Conservation (phyloP, 495 filamentous ascomycete genomes). For the Xylaria nigripes region DNA sequence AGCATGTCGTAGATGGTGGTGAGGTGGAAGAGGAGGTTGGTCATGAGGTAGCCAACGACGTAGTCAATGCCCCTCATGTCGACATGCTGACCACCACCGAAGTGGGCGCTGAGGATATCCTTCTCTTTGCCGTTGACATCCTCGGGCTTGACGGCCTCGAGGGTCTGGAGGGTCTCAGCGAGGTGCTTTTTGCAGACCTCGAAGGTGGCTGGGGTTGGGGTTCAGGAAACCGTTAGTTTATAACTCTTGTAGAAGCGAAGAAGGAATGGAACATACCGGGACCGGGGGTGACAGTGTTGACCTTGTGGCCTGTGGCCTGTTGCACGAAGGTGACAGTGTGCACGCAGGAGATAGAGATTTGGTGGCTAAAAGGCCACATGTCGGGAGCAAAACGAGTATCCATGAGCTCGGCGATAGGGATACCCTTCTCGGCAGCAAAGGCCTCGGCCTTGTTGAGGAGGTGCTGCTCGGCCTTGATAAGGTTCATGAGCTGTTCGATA, state of each 20-base stretch:
- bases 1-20: constrained; percentile 48
- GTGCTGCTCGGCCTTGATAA: constrained; percentile 19
- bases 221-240: background rate
- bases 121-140: constrained; percentile 28
- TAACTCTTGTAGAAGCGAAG: background rate
- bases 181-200: constrained; percentile 18
- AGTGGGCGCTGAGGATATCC: constrained; percentile 23
- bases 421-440: constrained; percentile 14
- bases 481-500: constrained; percentile 22
- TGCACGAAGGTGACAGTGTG: constrained; percentile 13
- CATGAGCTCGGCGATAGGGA: constrained; percentile 14
- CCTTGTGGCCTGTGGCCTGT: background rate
- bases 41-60: constrained; percentile 32
- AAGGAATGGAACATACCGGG: constrained; percentile 1
- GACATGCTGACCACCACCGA: constrained; percentile 10
- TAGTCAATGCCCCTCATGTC: constrained; percentile 17
- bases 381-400: constrained; percentile 28
- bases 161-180: constrained; percentile 13
- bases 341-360: constrained; percentile 33
- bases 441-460: constrained; percentile 25
- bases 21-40: constrained; percentile 55
- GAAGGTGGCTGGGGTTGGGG: background rate
- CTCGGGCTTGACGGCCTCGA: constrained; percentile 33
- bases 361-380: constrained; percentile 43
- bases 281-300: background rate